These are phyloP conservation scores for Agaricus blazei DNA, from an alignment of 768 basidiomycete species.

Conservation along the genomic window DNA sequence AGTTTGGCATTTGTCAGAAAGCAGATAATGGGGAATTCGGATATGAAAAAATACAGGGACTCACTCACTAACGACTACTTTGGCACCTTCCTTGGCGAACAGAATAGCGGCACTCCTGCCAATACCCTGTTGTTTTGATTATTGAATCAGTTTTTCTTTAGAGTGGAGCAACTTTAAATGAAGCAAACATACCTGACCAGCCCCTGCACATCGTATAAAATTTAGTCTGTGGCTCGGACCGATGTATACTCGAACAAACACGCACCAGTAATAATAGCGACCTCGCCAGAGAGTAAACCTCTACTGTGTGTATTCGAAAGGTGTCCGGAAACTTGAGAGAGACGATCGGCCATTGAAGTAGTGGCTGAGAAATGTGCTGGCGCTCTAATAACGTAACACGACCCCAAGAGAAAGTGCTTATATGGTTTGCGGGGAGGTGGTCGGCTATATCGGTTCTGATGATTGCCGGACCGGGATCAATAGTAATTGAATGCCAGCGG, in stretches of 20 bases:
- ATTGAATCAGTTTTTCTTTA: conserved; percentile 2
- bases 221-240: neutral
- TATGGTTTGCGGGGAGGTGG: neutral
- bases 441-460: neutral
- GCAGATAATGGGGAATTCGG: too few species aligned
- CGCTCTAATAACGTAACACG: too few species aligned
- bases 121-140: conserved; percentile 51
- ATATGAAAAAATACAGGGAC: conserved; percentile 15
- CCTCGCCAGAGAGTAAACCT: conserved; percentile 70
- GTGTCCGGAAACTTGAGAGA: conserved; percentile 69
- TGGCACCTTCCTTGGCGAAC: conserved; percentile 83
- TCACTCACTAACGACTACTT: conserved; percentile 81
- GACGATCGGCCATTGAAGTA: conserved; percentile 44
- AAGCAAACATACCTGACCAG: conserved; percentile 55
- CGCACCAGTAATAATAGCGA: conserved; percentile 82
- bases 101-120: conserved; percentile 69
- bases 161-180: neutral
- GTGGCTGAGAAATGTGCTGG: neutral
- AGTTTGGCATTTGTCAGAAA: neutral
- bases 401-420: neutral
- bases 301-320: conserved; percentile 46
- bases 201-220: conserved; percentile 37
- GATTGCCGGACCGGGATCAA: too few species aligned
- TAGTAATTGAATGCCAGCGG: too few species aligned
- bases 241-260: neutral